A percentile compares a stretch with the other conserved stretches of the same genome.
Conservation (phyloP, 768 basidiomycete species). For the Agrocybe chaxingu region DNA sequence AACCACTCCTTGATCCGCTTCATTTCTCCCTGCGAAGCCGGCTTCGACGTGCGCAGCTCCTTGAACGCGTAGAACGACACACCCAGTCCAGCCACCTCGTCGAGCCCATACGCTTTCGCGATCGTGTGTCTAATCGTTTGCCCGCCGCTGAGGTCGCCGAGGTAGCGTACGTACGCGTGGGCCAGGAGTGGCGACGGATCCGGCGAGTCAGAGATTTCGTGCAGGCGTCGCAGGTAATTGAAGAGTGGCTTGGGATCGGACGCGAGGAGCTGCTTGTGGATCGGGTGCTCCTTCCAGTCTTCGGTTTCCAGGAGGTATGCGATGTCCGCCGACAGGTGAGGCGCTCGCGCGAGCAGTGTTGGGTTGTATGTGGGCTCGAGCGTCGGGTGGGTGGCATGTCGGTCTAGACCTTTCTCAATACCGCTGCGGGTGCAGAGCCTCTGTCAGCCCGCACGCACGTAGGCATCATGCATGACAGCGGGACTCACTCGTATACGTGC, state of each 20-base stretch:
- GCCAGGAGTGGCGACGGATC: conserved; percentile 60
- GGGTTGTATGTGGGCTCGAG: conserved; percentile 74
- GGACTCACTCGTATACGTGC: conserved; percentile 71
- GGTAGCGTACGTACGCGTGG: conserved; percentile 80
- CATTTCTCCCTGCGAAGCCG: conserved; percentile 55
- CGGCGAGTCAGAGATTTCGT: conserved; percentile 37
- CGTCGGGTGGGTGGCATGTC: conserved; percentile 57
- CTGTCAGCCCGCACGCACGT: neutral
- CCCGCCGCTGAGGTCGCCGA: conserved; percentile 79
- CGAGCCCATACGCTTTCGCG: conserved; percentile 65
- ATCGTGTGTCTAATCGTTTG: conserved; percentile 63
- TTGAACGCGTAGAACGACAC: conserved; percentile 69
- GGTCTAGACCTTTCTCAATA: conserved; percentile 54
- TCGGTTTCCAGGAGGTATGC: conserved; percentile 52
- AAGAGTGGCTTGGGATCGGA: conserved; percentile 44
- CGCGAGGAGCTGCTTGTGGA: conserved; percentile 42
- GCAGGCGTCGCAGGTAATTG: conserved; percentile 53
- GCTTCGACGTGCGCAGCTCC: conserved; percentile 43
- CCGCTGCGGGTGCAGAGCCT: conserved; percentile 31
- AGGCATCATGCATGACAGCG: neutral
- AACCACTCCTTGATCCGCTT: conserved; percentile 75
- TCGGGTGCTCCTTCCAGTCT: conserved; percentile 57
- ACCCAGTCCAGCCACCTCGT: conserved; percentile 49
- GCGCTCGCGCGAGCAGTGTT: conserved; percentile 57
- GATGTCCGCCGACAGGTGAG: conserved; percentile 65